phyloP scores from a whole-genome alignment of 2,329 filamentous ascomycete genomes.

The Hypocreales sp. region DNA sequence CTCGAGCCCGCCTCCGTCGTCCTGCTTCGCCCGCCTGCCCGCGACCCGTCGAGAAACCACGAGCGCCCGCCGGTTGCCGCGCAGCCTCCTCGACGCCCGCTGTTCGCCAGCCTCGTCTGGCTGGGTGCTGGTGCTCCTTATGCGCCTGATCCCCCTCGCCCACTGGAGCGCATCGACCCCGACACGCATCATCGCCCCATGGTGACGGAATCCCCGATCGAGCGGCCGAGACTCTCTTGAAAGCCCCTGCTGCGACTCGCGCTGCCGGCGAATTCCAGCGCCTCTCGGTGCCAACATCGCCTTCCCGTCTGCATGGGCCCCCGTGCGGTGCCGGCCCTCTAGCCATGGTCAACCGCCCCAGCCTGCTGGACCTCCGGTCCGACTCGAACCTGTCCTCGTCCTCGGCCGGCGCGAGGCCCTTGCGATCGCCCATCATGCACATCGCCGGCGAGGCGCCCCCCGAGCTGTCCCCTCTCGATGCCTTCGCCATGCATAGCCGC shows the following conservation, averaged over 20 bases:
- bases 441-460: slow-evolving; percentile 72
- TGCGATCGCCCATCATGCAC: slow-evolving; percentile 60
- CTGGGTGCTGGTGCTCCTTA: too few species aligned
- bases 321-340: slow-evolving; percentile 4
- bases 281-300: not conserved
- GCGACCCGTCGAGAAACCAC: too few species aligned
- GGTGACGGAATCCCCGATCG: slow-evolving; percentile 8
- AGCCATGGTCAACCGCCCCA: slow-evolving; percentile 45
- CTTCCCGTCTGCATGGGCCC: slow-evolving; percentile 4
- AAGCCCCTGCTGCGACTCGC: slow-evolving; percentile 5
- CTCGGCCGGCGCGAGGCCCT: slow-evolving; percentile 32
- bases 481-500: slow-evolving; percentile 83
- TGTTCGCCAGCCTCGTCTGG: too few species aligned
- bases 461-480: slow-evolving; percentile 84
- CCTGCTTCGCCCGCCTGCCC: too few species aligned
- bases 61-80: too few species aligned
- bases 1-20: too few species aligned
- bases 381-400: slow-evolving; percentile 34
- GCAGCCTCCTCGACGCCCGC: too few species aligned
- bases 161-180: too few species aligned
- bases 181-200: too few species aligned
- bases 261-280: slow-evolving; percentile 5
- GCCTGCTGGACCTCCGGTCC: slow-evolving; percentile 43
- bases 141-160: too few species aligned
- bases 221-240: slow-evolving; percentile 7